Conservation (phyloP, 2,329 filamentous ascomycete species). For the Leptographium lundbergii region DNA sequence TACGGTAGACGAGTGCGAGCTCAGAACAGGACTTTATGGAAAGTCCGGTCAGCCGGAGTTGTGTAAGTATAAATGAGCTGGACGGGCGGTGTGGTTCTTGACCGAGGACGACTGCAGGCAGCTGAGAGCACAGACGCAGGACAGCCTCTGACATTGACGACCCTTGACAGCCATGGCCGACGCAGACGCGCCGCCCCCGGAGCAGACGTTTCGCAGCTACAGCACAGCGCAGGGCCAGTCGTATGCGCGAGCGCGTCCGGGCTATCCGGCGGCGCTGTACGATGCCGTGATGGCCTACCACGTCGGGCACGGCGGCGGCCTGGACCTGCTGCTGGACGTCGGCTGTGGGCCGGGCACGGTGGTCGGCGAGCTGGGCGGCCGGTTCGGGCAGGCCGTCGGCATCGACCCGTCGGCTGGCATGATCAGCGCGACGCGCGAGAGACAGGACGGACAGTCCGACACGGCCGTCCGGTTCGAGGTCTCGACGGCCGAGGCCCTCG, state of each 20-base stretch:
- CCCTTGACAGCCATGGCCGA: neutral
- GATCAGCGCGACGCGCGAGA: conserved; percentile 31
- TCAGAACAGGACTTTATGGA: neutral
- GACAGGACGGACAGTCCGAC: conserved; percentile 11
- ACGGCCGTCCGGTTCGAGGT: conserved; percentile 27
- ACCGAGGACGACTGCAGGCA: too few relatives aligned
- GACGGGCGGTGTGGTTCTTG: too few relatives aligned
- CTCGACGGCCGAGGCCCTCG: conserved; percentile 30
- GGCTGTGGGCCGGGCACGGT: conserved; percentile 45
- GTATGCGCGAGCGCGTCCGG: conserved; percentile 28
- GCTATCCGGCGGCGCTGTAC: conserved; percentile 35
- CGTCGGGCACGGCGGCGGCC: conserved; percentile 27
- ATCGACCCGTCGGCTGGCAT: conserved; percentile 40
- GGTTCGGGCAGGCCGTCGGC: conserved; percentile 33
- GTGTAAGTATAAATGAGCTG: neutral
- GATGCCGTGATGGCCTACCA: conserved; percentile 33
- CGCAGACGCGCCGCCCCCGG: conserved; percentile 6
- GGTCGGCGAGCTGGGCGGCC: conserved; percentile 28
- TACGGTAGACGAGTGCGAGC: neutral
- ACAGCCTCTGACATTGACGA: too few relatives aligned
- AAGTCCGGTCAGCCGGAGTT: neutral
- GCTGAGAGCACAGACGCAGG: neutral
- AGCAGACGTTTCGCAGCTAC: conserved; percentile 33
- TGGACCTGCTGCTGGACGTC: conserved; percentile 35
- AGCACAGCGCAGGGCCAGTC: conserved; percentile 26